Base-by-base conservation (phyloP, 768 basidiomycete genomes). In the Naganishia onofrii region DNA sequence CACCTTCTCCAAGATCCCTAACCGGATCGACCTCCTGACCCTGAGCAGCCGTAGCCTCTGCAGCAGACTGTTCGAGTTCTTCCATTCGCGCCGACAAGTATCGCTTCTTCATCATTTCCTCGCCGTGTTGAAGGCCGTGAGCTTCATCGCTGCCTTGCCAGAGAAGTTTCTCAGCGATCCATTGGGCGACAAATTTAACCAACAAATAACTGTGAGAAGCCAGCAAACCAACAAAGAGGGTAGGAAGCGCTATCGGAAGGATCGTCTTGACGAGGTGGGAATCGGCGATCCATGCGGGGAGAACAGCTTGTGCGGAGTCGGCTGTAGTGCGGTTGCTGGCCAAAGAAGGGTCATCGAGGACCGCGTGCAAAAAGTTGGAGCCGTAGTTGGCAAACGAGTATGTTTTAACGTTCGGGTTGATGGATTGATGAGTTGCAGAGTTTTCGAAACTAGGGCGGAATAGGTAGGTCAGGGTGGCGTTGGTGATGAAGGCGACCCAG, bases 181-280 rank as follows among this genome's bases (percentile, higher is more conserved):
- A 89, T 26, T 89, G 83, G 44, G 92, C 86, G 17, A 84, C 70
- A 5, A 82, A 83, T 15, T 88, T 85, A 54, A 91, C 76, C 44
- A 92, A 71, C 69, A 93, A 83, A 81, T 88, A 95, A n/a, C 85
- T 89, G 79, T 98, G 95, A 54, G 88, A 90, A n/a, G 92, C 88
- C 4, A 86, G 85, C 48, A 97, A 85, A 1, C 92, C 90, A 51
- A 95, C 83, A 23, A 92, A 80, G 10, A 88, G 80, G 2, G 90
- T 88, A 36, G 87, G 87, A 69, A 88, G 71, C 9, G 92, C 81
- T 21, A 73, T 76, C 0, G 77, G 74, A 32, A 69, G 64, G 58
- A 76, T 72, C 15, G 72, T 55, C 26, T 54, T 53, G 63, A 75
- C 34, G 21, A 73, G 48, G 13, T 60, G 46, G 1, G 58, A 36